phyloP scores from a whole-genome alignment of 169 alveolate species.

The Plasmodium chabaudi region DNA sequence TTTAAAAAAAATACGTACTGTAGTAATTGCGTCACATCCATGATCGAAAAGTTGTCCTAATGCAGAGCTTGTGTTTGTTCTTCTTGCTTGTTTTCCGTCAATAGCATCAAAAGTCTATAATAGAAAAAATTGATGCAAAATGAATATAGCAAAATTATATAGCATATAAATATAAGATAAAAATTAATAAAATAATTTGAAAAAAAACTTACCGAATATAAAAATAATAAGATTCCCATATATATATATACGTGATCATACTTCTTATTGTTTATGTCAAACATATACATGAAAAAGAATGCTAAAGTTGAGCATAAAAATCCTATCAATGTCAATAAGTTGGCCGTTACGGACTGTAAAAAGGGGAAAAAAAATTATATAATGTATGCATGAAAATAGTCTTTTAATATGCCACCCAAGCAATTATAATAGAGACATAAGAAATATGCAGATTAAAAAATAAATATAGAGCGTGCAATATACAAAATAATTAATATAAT shows the following conservation, averaged over 20 bases:
- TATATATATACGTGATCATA: slow-evolving; percentile 60
- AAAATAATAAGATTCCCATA: slow-evolving; percentile 55
- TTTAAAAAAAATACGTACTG: slow-evolving; percentile 37
- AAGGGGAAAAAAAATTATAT: background rate
- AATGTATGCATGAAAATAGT: background rate
- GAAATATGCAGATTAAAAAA: background rate
- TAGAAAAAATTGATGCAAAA: slow-evolving; percentile 40
- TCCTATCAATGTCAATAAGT: slow-evolving; percentile 67
- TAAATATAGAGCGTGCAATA: too few species aligned
- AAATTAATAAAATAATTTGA: background rate
- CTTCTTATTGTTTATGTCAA: slow-evolving; percentile 41
- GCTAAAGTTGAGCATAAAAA: slow-evolving; percentile 63
- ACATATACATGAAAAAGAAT: slow-evolving; percentile 47
- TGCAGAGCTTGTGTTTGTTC: slow-evolving; percentile 87
- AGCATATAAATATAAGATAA: background rate
- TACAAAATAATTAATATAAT: too few species aligned
- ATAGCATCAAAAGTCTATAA: slow-evolving; percentile 90
- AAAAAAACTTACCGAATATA: slow-evolving; percentile 32
- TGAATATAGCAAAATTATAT: slow-evolving; percentile 12
- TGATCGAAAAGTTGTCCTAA: slow-evolving; percentile 93
- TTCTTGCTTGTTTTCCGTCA: slow-evolving; percentile 94
- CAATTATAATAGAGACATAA: background rate
- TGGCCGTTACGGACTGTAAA: slow-evolving; percentile 68
- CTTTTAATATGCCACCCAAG: background rate
- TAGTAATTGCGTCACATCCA: slow-evolving; percentile 90